Base-by-base conservation (phyloP, 78 protist species). In the Trichosphaerium sp. region DNA sequence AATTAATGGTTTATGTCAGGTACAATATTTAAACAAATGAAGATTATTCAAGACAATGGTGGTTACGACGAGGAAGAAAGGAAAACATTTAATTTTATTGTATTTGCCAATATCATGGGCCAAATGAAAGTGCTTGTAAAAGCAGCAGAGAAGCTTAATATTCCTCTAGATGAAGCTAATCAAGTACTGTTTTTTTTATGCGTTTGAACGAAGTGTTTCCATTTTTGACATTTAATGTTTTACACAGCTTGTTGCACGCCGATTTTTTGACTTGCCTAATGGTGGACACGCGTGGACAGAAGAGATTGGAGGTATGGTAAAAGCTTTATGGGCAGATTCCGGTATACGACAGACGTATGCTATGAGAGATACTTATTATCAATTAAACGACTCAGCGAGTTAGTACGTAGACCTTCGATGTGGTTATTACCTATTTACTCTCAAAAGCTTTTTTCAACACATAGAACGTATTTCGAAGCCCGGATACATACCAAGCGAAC, bases 401-500 rank as follows among this genome's bases (percentile, higher is more conserved):
- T n/a, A 21, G 21, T 47, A 21, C 18, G 21, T 18, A 21, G 18
- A 21, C 18, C 51, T 18, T 44, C 51, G 51, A 18, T 18, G 28
- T 44, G 28, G 18, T 18, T 44, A 18, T 21, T 44, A 18, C 51
- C 28, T 18, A 44, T 44, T 44, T 18, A 44, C 51, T 21, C 38
- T 70, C 23, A 4, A 37, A 66, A 85, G 91, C 69, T 88, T 70
- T 68, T 78, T 88, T 23, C 80, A 73, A 6, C 43, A 29, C 37
- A 25, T 88, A n/a, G 67, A 56, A n/a, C 62, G 87, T 28, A 54
- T 93, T 23, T 12, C 68, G 14, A 65, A 49, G 25, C 28, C 57
- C 18, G 62, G 83, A 34, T 93, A 84, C 70, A 31, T 86, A 44
- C 97, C 97, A 35, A 65, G 52, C 25, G 83, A 83, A 56, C 83